Evolutionary conservation across 1,284 basidiomycete species (phyloP).

Genomic region (Earliella scabrosa): DNA sequence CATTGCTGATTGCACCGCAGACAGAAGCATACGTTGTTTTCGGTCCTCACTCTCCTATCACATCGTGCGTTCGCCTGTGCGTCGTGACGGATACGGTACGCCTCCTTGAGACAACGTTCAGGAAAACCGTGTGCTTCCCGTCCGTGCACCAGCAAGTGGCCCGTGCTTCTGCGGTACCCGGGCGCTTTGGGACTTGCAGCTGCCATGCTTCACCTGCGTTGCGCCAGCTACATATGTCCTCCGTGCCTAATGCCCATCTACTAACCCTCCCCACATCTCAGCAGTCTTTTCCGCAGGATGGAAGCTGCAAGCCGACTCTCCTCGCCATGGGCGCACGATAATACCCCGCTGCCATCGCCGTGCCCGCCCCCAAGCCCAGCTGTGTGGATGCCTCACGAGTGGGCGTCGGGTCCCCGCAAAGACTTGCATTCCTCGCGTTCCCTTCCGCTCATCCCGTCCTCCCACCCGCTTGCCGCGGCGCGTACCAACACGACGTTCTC

Average conservation of each 20-base stretch:
- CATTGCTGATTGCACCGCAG: neutral
- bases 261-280: neutral
- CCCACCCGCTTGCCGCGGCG: neutral
- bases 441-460: conserved; percentile 17
- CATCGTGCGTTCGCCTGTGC: neutral
- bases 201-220: conserved; percentile 22
- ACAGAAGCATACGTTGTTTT: neutral
- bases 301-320: conserved; percentile 13
- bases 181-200: neutral
- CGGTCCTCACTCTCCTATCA: neutral
- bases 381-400: conserved; percentile 21
- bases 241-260: neutral
- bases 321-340: conserved; percentile 21
- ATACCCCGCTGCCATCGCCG: conserved; percentile 19
- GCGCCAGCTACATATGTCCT: conserved; percentile 12
- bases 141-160: neutral
- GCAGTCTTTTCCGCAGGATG: too few species aligned
- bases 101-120: neutral
- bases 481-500: conserved; percentile 17
- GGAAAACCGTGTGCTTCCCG: neutral
- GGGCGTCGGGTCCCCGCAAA: conserved; percentile 7
- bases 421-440: conserved; percentile 4
- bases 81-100: too few species aligned
- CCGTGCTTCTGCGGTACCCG: neutral
- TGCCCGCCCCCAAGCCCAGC: conserved; percentile 22